Conservation (phyloP, 805 yeast species). For the Saturnispora zaruensis region DNA sequence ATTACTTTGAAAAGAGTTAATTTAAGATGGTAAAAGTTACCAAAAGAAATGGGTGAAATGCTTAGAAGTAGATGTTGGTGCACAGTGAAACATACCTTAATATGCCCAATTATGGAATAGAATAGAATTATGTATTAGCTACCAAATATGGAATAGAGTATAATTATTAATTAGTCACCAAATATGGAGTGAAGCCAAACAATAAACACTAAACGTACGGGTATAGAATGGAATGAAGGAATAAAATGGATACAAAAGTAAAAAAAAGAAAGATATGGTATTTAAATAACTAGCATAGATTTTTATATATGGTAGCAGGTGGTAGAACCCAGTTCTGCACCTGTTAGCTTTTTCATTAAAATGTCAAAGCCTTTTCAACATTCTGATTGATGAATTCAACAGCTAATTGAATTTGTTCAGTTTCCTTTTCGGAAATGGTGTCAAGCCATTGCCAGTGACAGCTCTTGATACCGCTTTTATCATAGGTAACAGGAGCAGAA, state of each 20-base stretch:
- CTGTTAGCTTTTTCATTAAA: conserved; percentile 15
- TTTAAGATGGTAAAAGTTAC: too few species aligned
- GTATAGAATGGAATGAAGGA: not conserved
- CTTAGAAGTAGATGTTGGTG: too few species aligned
- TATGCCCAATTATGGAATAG: too few species aligned
- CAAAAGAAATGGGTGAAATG: too few species aligned
- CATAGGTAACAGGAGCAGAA: conserved; percentile 55
- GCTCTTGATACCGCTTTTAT: conserved; percentile 45
- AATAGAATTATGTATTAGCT: too few species aligned
- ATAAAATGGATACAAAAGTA: not conserved
- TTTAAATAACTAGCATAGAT: not conserved
- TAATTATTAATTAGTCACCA: too few species aligned
- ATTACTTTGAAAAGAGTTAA: too few species aligned
- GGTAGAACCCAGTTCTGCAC: not conserved
- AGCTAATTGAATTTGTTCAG: conserved; percentile 45
- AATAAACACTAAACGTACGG: too few species aligned
- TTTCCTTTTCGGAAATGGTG: conserved; percentile 43
- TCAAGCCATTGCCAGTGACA: conserved; percentile 47
- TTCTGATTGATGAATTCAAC: conserved; percentile 45
- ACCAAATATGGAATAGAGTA: too few species aligned
- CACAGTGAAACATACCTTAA: too few species aligned
- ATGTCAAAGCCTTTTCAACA: conserved; percentile 51
- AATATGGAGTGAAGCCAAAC: too few species aligned
- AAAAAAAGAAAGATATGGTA: not conserved
- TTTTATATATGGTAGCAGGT: not conserved